Evolutionary conservation across 2,329 filamentous ascomycete species (phyloP).

Genomic region (Orbilia brochopaga): DNA sequence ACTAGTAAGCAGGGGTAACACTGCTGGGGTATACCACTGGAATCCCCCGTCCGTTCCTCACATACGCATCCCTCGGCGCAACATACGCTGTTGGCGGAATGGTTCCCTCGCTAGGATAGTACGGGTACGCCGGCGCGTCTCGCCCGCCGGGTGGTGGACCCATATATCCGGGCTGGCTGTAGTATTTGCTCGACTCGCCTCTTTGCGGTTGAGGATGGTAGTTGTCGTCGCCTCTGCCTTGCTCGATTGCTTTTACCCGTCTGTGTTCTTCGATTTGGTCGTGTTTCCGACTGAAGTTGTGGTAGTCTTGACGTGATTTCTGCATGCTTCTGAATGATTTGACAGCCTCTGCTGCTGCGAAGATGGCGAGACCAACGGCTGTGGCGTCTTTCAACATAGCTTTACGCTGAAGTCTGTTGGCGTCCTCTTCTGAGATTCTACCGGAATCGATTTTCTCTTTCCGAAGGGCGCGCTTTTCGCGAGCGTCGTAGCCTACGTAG

Average conservation of each 20-base stretch:
- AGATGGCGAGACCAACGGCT: conserved; percentile 41
- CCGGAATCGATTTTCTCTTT: conserved; percentile 44
- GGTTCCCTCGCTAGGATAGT: conserved; percentile 37
- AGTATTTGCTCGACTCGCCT: conserved; percentile 30
- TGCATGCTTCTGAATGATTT: conserved; percentile 33
- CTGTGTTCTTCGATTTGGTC: conserved; percentile 40
- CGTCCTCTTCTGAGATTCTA: conserved; percentile 33
- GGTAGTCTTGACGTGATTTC: conserved; percentile 14
- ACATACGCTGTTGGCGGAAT: conserved; percentile 31
- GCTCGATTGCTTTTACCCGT: conserved; percentile 27
- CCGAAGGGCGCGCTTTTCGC: conserved; percentile 34
- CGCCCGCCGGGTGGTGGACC: conserved; percentile 31
- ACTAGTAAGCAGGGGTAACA: conserved; percentile 48
- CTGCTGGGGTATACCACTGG: conserved; percentile 52
- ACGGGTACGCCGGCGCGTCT: conserved; percentile 19
- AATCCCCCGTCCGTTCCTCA: conserved; percentile 39
- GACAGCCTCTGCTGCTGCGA: conserved; percentile 36
- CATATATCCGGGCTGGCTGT: conserved; percentile 43
- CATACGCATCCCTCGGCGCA: conserved; percentile 22
- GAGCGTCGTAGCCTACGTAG: conserved; percentile 34
- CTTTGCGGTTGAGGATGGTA: neutral
- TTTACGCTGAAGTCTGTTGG: conserved; percentile 31
- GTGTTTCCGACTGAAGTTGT: conserved; percentile 24
- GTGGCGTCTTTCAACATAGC: conserved; percentile 40
- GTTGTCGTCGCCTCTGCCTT: neutral